Percentiles rank a stretch among this genome's conserved stretches.
phyloP scores from a whole-genome alignment of 768 basidiomycete genomes.

The Leucocoprinus leucothites region DNA sequence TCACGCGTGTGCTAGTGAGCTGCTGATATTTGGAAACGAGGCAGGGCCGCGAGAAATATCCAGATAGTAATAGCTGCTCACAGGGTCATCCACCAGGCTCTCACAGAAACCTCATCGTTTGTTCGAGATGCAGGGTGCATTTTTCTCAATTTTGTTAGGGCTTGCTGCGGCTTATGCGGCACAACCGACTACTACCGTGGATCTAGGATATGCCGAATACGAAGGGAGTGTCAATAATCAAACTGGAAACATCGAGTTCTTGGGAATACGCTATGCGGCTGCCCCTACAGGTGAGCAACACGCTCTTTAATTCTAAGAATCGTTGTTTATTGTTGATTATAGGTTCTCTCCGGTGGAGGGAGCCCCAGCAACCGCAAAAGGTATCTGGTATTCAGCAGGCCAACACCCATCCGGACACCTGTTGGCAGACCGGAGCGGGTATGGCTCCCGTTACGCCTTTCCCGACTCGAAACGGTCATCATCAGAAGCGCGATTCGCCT shows the following conservation, averaged over 20 bases:
- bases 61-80: no score
- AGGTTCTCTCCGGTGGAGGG: constrained; percentile 24
- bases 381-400: constrained; percentile 6
- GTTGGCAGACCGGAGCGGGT: constrained; percentile 8
- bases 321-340: background rate
- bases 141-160: background rate
- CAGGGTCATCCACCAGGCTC: no score
- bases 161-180: background rate
- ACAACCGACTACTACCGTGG: constrained; percentile 18
- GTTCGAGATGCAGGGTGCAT: background rate
- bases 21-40: no score
- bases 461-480: constrained; percentile 7
- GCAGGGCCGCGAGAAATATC: no score
- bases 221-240: constrained; percentile 34
- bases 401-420: constrained; percentile 2
- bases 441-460: constrained; percentile 16
- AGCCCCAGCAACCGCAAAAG: constrained; percentile 11
- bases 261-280: constrained; percentile 48
- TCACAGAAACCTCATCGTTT: background rate
- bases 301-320: background rate
- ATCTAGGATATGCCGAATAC: constrained; percentile 44
- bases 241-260: constrained; percentile 32
- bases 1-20: no score
- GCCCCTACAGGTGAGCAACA: constrained; percentile 37
- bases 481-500: constrained; percentile 1